A percentile compares a stretch with the other conserved stretches of the same genome.
Conservation (phyloP, 352 stramenopile genomes). For the Pythium brachiatum region DNA sequence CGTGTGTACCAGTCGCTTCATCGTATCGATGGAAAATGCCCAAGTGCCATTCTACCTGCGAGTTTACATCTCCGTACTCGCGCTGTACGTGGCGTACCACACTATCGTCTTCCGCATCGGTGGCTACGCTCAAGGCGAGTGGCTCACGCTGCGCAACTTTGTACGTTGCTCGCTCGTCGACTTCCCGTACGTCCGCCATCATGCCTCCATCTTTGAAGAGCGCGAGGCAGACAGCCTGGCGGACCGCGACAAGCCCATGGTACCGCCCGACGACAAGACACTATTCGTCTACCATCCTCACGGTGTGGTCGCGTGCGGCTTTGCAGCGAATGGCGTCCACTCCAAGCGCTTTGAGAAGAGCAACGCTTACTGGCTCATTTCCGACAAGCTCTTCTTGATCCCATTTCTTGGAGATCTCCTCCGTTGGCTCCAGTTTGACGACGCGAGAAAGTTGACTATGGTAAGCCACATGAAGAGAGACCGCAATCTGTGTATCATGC, state of each 20-base stretch:
- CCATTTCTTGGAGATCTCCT: conserved; percentile 64
- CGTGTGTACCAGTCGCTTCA: too few relatives aligned
- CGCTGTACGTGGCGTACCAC: conserved; percentile 50
- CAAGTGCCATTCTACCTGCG: conserved; percentile 1
- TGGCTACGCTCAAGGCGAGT: conserved; percentile 26
- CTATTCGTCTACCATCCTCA: conserved; percentile 70
- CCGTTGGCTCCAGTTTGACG: conserved; percentile 64
- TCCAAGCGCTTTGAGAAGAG: conserved; percentile 45
- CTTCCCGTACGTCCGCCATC: conserved; percentile 53
- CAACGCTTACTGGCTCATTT: conserved; percentile 58
- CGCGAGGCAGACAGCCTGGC: conserved; percentile 18
- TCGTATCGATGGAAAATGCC: too few relatives aligned
- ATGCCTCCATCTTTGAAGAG: conserved; percentile 44
- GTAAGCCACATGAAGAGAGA: conserved; percentile 42
- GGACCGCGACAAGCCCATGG: conserved; percentile 29
- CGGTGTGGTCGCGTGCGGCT: conserved; percentile 55
- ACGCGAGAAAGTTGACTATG: conserved; percentile 51
- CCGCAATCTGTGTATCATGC: conserved; percentile 78
- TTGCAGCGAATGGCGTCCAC: conserved; percentile 53
- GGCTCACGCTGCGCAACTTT: conserved; percentile 27
- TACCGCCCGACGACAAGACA: conserved; percentile 36
- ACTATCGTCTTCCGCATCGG: conserved; percentile 16
- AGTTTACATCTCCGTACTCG: conserved; percentile 32
- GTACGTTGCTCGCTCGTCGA: conserved; percentile 26
- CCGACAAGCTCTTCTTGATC: conserved; percentile 69